phyloP scores from a whole-genome alignment of 139 green algal genomes.

The Coccomyxa sp. region DNA sequence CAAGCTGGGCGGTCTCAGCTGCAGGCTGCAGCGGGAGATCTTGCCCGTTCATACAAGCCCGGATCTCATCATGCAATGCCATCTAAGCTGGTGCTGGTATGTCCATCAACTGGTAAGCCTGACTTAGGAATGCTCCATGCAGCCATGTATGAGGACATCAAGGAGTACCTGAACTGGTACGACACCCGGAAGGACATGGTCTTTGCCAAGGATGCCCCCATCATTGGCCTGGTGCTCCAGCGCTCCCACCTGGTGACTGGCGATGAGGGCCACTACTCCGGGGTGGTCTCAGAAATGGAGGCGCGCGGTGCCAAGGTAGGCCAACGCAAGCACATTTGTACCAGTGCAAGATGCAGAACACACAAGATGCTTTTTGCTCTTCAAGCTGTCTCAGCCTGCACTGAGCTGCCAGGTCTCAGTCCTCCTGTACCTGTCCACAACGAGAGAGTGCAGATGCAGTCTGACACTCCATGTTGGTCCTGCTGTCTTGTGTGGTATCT shows the following conservation, averaged over 20 bases:
- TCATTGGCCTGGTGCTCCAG: conserved; percentile 97
- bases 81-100: no score
- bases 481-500: neutral
- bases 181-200: conserved; percentile 90
- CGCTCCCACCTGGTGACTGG: conserved; percentile 96
- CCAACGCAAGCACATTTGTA: neutral
- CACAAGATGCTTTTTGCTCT: neutral
- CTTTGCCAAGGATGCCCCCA: conserved; percentile 81
- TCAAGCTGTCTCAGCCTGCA: neutral
- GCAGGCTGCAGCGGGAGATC: no score
- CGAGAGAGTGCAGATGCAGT: neutral
- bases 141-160: conserved; percentile 93
- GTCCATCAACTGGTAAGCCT: no score
- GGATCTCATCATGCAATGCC: no score
- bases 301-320: conserved; percentile 80
- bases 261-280: conserved; percentile 94
- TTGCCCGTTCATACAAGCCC: no score
- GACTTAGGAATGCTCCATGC: no score
- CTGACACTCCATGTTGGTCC: neutral
- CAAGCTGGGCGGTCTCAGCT: no score
- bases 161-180: conserved; percentile 99
- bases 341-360: no score
- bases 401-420: neutral
- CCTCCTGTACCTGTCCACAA: no score
- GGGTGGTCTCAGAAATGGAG: conserved; percentile 93